Evolutionary conservation across 345 rosid genomes (phyloP).

Genomic region (Rhizophora apiculata): DNA sequence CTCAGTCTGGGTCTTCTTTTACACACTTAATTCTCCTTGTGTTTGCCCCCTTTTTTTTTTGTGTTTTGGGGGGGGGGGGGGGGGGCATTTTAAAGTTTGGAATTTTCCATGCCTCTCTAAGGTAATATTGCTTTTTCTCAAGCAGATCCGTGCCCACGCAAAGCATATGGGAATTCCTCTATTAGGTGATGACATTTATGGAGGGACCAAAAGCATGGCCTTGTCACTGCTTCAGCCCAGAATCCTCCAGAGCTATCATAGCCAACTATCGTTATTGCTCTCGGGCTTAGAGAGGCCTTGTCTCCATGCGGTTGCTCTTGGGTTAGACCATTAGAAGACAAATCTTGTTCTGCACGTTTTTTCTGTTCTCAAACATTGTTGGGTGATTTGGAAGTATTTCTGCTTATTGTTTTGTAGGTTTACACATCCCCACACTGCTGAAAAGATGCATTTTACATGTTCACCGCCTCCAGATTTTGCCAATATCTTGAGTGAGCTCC

Average conservation of each 20-base stretch:
- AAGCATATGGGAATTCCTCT: constrained; percentile 75
- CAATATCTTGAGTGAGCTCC: constrained; percentile 49
- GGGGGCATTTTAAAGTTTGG: neutral
- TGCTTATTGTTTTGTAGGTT: constrained; percentile 45
- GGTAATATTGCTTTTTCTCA: constrained; percentile 7
- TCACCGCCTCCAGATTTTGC: constrained; percentile 81
- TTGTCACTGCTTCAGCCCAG: constrained; percentile 61
- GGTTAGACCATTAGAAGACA: constrained; percentile 43
- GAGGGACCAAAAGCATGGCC: constrained; percentile 81
- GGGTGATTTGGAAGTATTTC: neutral
- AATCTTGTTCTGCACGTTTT: neutral
- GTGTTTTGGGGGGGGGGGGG: too few relatives aligned
- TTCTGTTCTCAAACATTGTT: neutral
- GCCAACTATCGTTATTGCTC: constrained; percentile 42
- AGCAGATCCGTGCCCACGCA: constrained; percentile 92
- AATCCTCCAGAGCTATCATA: constrained; percentile 39
- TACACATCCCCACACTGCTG: constrained; percentile 60
- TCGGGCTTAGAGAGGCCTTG: constrained; percentile 82
- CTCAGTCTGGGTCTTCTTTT: too few relatives aligned
- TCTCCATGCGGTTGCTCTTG: constrained; percentile 84
- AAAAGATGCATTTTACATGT: constrained; percentile 57
- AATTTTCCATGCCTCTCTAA: neutral
- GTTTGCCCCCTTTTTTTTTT: too few relatives aligned
- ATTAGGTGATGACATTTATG: constrained; percentile 83
- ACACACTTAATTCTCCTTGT: too few relatives aligned